phyloP scores from a whole-genome alignment of 169 alveolate genomes.

The Cryptosporidium xiaoi region DNA sequence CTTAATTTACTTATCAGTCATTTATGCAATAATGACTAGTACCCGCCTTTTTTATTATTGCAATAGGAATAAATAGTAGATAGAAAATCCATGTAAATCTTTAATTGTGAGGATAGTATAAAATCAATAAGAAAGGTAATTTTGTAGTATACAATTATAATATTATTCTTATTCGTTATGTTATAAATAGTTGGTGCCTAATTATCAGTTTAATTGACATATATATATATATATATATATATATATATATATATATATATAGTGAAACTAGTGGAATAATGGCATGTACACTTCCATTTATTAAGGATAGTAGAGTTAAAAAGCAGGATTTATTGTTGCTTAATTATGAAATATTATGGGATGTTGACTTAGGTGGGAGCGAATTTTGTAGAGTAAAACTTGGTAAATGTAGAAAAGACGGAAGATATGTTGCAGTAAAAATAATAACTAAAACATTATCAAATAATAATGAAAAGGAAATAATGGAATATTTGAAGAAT shows the following conservation, averaged over 20 bases:
- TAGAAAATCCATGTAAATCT: constrained; percentile 55
- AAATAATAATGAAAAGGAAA: constrained; percentile 24
- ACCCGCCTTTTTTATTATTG: constrained; percentile 45
- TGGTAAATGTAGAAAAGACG: constrained; percentile 15
- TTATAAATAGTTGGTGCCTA: not conserved
- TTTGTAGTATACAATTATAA: no score
- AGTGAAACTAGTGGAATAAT: not conserved
- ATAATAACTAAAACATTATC: constrained; percentile 40
- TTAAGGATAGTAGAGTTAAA: not conserved
- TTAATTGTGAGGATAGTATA: not conserved
- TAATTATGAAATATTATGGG: constrained; percentile 56
- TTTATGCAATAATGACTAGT: not conserved
- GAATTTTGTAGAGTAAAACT: constrained; percentile 58
- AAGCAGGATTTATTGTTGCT: constrained; percentile 36
- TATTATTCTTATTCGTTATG: no score
- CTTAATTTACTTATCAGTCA: no score
- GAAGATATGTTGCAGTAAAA: constrained; percentile 54
- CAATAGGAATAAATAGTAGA: not conserved
- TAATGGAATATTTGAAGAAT: constrained; percentile 17
- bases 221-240: not conserved
- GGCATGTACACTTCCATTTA: constrained; percentile 42
- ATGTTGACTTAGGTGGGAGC: constrained; percentile 70
- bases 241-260: not conserved
- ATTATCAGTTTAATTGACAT: not conserved
- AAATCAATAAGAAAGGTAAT: no score